phyloP scores from a whole-genome alignment of 345 rosid genomes.

The Euphorbia pulcherrima region DNA sequence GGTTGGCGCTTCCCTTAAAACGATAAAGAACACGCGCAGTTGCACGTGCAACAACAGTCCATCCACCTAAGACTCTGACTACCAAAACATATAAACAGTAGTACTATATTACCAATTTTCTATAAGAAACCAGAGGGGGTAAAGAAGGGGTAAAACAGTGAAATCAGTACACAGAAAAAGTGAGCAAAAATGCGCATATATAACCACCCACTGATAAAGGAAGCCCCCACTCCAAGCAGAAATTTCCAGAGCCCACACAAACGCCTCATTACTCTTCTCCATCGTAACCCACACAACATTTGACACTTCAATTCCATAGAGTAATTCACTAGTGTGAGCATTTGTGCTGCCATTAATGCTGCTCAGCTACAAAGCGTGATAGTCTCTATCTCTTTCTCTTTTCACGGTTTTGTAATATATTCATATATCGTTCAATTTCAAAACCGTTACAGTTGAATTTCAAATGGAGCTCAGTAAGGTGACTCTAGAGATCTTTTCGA shows the following conservation, averaged over 20 bases:
- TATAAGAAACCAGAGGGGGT: no score
- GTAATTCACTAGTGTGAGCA: slow-evolving; percentile 9
- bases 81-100: not conserved
- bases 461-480: slow-evolving; percentile 77
- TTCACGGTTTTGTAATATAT: slow-evolving; percentile 5
- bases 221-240: slow-evolving; percentile 16
- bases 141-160: no score
- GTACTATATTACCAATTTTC: no score
- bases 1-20: slow-evolving; percentile 41
- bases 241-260: slow-evolving; percentile 15
- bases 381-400: not conserved
- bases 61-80: slow-evolving; percentile 28
- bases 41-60: slow-evolving; percentile 56
- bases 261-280: not conserved
- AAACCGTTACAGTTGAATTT: not conserved
- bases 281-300: not conserved
- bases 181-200: slow-evolving; percentile 13
- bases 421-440: not conserved
- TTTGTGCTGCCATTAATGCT: slow-evolving; percentile 29
- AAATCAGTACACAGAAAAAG: not conserved
- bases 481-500: slow-evolving; percentile 80
- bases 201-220: slow-evolving; percentile 13
- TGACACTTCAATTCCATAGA: not conserved
- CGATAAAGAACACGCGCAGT: slow-evolving; percentile 36
- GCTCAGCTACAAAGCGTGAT: slow-evolving; percentile 34